Percentiles rank a stretch among this genome's conserved stretches.
Conservation (phyloP, 2,329 filamentous ascomycete genomes). For the Apiospora arundinis region DNA sequence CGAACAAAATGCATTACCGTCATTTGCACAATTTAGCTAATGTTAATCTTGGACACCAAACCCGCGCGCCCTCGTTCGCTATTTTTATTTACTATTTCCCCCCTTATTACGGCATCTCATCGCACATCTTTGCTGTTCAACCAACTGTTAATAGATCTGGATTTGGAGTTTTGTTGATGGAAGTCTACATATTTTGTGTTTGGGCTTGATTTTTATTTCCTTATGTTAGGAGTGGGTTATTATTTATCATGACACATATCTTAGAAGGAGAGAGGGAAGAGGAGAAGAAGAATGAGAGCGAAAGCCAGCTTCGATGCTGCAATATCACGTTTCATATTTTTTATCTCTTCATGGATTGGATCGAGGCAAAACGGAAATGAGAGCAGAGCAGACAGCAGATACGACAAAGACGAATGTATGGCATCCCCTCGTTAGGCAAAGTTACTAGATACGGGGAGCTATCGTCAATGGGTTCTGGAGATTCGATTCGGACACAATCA, state of each 20-base stretch:
- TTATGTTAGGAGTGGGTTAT: background rate
- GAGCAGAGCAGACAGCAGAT: background rate
- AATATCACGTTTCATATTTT: background rate
- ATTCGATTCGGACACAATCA: background rate
- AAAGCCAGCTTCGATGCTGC: constrained; percentile 14
- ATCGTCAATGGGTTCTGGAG: background rate
- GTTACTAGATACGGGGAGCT: background rate
- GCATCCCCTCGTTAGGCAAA: background rate
- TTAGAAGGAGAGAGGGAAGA: background rate
- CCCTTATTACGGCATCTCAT: background rate
- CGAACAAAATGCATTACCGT: background rate
- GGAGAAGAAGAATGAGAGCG: background rate
- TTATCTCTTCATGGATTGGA: background rate
- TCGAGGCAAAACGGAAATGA: background rate
- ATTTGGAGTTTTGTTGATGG: constrained; percentile 12
- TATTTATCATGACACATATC: background rate
- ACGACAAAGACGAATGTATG: background rate
- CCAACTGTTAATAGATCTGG: constrained; percentile 4
- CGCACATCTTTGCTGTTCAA: background rate
- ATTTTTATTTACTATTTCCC: background rate
- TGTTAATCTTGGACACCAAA: background rate
- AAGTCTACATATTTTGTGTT: background rate
- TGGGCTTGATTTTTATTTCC: no score
- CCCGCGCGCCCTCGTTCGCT: background rate
- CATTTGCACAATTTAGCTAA: background rate